A percentile compares a stretch with the other conserved stretches of the same genome.
Evolutionary conservation across 148 eudicot genomes (phyloP).

Genomic region (Cornus kousa): DNA sequence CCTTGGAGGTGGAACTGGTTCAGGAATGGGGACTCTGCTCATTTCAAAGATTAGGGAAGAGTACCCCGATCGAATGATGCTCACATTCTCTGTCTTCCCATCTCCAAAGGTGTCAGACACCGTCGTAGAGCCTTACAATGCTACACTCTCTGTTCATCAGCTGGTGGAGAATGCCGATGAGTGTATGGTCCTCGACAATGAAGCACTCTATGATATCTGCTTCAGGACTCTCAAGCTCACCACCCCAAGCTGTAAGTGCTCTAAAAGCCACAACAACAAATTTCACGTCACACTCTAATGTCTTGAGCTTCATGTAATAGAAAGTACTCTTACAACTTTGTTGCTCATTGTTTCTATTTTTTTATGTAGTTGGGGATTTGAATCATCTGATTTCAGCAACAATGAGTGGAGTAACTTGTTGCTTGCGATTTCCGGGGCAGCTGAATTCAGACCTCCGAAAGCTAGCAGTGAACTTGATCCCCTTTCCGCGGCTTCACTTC

Average conservation of each 20-base stretch:
- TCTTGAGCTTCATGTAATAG: not conserved
- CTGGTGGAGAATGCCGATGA: conserved; percentile 45
- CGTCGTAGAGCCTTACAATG: conserved; percentile 42
- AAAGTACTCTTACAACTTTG: too few relatives aligned
- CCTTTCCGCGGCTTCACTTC: conserved; percentile 37
- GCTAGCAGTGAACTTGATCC: conserved; percentile 34
- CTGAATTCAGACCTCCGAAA: conserved; percentile 38
- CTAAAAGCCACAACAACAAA: not conserved
- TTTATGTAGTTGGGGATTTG: conserved; percentile 30
- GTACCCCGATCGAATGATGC: conserved; percentile 43
- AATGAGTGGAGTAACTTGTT: conserved; percentile 42
- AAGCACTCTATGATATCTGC: conserved; percentile 34
- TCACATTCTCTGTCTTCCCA: conserved; percentile 40
- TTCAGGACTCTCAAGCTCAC: conserved; percentile 29
- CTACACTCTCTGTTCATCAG: conserved; percentile 37
- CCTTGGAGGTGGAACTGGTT: conserved; percentile 39
- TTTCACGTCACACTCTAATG: not conserved
- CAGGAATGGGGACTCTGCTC: conserved; percentile 38
- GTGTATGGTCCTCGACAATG: conserved; percentile 40
- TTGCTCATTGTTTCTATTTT: not conserved
- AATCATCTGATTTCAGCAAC: conserved; percentile 34
- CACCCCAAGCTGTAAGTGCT: conserved; percentile 25
- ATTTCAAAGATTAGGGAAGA: conserved; percentile 41
- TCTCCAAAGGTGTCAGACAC: conserved; percentile 39
- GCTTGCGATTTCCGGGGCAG: conserved; percentile 37